phyloP scores from a whole-genome alignment of 2,329 filamentous ascomycete genomes.

The Falciphora oryzae region DNA sequence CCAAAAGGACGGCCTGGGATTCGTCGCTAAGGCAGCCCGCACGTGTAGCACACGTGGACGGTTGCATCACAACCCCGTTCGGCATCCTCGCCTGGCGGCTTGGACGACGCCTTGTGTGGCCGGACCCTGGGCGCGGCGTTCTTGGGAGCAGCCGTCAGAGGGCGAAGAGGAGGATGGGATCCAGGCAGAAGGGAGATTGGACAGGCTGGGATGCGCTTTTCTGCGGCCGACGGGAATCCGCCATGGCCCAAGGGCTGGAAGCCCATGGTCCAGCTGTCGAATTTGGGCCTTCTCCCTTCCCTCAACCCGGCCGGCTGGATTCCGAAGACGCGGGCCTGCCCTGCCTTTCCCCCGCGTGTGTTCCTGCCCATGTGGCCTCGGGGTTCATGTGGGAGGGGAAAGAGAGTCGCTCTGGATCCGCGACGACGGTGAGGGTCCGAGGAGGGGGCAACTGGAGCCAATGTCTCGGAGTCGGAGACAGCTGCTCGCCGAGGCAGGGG shows the following conservation, averaged over 20 bases:
- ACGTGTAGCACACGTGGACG: neutral
- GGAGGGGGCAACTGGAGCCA: no score
- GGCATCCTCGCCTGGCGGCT: neutral
- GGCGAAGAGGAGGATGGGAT: no score
- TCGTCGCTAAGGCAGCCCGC: neutral
- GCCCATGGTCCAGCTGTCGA: neutral
- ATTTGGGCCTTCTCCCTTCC: neutral
- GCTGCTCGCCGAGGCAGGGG: no score
- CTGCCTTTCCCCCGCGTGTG: neutral
- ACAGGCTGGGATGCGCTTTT: neutral
- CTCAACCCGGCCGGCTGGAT: neutral
- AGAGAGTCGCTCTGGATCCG: neutral
- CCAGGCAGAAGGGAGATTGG: no score
- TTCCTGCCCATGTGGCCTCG: neutral
- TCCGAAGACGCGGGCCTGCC: neutral
- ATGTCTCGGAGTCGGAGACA: no score
- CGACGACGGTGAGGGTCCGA: no score
- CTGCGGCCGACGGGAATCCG: neutral
- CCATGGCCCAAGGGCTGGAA: neutral
- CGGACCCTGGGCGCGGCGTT: no score
- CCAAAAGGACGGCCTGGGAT: neutral
- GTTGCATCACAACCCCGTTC: neutral
- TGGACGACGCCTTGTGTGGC: neutral
- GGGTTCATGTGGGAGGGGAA: no score
- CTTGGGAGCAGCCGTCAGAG: no score